Evolutionary conservation across 768 basidiomycete species (phyloP).

Genomic region (Leccinum obscurum): DNA sequence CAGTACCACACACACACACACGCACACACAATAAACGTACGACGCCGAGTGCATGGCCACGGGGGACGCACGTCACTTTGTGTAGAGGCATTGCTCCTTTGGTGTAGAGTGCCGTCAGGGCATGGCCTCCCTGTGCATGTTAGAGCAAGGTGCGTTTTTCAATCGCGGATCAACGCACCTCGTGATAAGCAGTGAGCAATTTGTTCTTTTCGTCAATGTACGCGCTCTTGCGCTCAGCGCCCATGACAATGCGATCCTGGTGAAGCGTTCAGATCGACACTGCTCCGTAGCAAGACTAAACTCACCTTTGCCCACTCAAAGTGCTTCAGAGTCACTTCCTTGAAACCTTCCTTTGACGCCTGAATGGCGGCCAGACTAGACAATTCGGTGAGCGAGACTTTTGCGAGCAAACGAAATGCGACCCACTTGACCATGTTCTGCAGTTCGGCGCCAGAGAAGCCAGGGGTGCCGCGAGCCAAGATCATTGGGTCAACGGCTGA

Average conservation of each 20-base stretch:
- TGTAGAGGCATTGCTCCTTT: constrained; percentile 95
- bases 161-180: constrained; percentile 47
- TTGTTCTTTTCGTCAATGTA: constrained; percentile 88
- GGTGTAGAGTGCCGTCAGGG: constrained; percentile 92
- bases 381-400: constrained; percentile 1
- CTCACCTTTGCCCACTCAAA: constrained; percentile 98
- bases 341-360: constrained; percentile 81
- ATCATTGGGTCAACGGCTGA: constrained; percentile 81
- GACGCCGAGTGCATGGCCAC: constrained; percentile 89
- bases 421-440: constrained; percentile 95
- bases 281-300: not conserved
- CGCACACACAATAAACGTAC: constrained; percentile 44
- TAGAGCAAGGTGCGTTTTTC: not conserved
- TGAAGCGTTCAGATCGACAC: not conserved
- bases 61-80: constrained; percentile 96
- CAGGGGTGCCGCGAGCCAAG: constrained; percentile 91
- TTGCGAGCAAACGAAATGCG: not conserved
- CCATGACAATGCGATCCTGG: constrained; percentile 94
- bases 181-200: constrained; percentile 93
- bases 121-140: constrained; percentile 75
- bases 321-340: constrained; percentile 72
- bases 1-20: constrained; percentile 3
- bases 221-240: constrained; percentile 88
- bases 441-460: constrained; percentile 95
- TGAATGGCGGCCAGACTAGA: constrained; percentile 87